A percentile compares a stretch with the other conserved stretches of the same genome.
These are phyloP conservation scores for Capsella bursapastoris DNA, from an alignment of 345 rosid species.

Conservation along the genomic window DNA sequence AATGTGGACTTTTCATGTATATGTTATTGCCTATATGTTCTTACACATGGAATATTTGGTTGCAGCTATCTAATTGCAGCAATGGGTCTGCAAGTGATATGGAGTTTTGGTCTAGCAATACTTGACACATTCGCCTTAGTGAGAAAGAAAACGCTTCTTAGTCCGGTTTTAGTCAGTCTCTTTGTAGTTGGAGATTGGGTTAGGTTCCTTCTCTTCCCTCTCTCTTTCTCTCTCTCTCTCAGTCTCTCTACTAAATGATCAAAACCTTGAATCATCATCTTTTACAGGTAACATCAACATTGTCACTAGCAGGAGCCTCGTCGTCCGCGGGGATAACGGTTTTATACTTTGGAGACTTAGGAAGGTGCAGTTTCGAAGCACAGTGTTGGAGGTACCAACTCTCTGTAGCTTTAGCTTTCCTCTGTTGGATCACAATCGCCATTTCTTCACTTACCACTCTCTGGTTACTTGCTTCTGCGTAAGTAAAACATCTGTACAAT, in stretches of 20 bases:
- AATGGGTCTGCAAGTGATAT: conserved; percentile 83
- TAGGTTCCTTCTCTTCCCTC: conserved; percentile 30
- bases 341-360: conserved; percentile 62
- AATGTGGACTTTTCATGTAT: neutral
- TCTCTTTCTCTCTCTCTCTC: neutral
- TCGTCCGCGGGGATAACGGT: conserved; percentile 66
- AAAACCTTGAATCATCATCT: neutral
- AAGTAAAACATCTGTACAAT: conserved; percentile 13
- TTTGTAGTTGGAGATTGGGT: conserved; percentile 95
- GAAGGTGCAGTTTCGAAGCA: conserved; percentile 49
- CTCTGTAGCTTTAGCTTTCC: conserved; percentile 74
- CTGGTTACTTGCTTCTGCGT: conserved; percentile 63
- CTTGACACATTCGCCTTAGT: conserved; percentile 64
- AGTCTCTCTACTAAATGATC: neutral
- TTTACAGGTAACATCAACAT: conserved; percentile 63
- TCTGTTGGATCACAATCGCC: conserved; percentile 68
- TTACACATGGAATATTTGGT: neutral
- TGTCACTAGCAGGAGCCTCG: conserved; percentile 81
- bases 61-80: conserved; percentile 85
- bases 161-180: conserved; percentile 64
- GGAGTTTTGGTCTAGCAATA: conserved; percentile 82
- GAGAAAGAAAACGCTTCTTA: conserved; percentile 61
- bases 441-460: conserved; percentile 74
- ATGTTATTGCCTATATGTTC: neutral
- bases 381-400: conserved; percentile 71